Base-by-base conservation (phyloP, 148 eudicot species). In the Agrostemma githago region DNA sequence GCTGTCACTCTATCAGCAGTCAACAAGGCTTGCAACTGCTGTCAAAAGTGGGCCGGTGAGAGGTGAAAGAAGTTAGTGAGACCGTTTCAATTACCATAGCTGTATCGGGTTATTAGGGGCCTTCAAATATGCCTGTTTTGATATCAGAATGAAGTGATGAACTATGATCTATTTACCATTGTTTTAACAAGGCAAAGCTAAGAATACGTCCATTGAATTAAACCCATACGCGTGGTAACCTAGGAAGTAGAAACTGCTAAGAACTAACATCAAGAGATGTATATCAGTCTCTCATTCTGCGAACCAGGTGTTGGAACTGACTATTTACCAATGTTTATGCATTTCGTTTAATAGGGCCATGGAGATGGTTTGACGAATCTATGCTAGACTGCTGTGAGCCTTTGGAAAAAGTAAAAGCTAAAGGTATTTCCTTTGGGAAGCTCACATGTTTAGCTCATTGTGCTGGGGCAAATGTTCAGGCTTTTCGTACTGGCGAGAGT, bases 331-430 rank as follows among this genome's bases (percentile, higher is more conserved):
- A 19, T 41, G 46, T 17, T 14, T 34, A 17, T 71, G 5, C 65
- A 12, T 44, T 41, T 64, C 43, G 15, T 57, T 41, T 42, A 26
- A 19, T 60, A 93, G 98, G 98, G 66, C 98, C 98, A 7, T 93
- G 98, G 98, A 88, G 98, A 79, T 93, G 98, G 98, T 93, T 88
- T 83, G 98, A 93, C 80, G 98, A 93, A 75, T 85, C 92, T 67
- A 93, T 93, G 98, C 79, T 93, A 81, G 89, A 89, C 77, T 93
- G 98, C 40, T 93, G 98, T 48, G 96, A 93, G 83, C 92, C 98
- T 69, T 78, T 93, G 82, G 98, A 93, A 77, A 90, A 88, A 82
- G 89, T 93, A 68, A 90, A 90, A 81, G 85, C 84, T 73, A 83
- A 79, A 66, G 98, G 98, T 53, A 93, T 90, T 72, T 85, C 98